These are phyloP conservation scores for Viola odorata DNA, from an alignment of 345 rosid genomes.

Conservation along the genomic window DNA sequence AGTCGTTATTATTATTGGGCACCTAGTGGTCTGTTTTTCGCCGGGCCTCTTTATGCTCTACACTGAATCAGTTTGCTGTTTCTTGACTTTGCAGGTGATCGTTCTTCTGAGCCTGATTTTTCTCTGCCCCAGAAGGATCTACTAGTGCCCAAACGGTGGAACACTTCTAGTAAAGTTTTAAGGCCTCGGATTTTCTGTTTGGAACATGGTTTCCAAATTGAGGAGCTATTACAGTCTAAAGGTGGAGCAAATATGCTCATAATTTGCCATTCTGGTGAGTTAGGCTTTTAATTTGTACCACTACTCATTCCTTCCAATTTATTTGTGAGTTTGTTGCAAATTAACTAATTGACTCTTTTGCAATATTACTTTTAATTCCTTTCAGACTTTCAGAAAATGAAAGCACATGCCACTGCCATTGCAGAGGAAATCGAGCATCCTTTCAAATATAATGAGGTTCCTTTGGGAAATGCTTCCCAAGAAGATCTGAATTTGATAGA, in stretches of 20 bases:
- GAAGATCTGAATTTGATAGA: constrained; percentile 78
- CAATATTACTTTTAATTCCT: constrained; percentile 1
- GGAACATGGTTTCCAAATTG: constrained; percentile 77
- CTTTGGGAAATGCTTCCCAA: constrained; percentile 52
- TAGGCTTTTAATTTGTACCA: not conserved
- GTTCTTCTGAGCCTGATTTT: constrained; percentile 10
- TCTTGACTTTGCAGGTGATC: constrained; percentile 25
- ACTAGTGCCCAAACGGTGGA: constrained; percentile 37
- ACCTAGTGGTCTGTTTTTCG: constrained; percentile 1
- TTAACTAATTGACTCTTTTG: not conserved
- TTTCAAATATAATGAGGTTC: constrained; percentile 60
- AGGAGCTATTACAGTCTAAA: constrained; percentile 58
- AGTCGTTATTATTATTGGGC: not conserved
- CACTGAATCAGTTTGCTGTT: constrained; percentile 9
- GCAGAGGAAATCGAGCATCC: constrained; percentile 63
- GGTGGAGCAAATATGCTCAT: constrained; percentile 81
- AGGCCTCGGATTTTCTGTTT: constrained; percentile 96
- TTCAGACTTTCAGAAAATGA: constrained; percentile 85
- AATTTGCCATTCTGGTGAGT: constrained; percentile 93
- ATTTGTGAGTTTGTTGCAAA: not conserved
- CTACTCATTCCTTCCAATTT: not conserved
- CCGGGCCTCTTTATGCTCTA: constrained; percentile 9
- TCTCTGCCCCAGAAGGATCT: constrained; percentile 27
- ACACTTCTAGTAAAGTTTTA: constrained; percentile 41
- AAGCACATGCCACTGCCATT: constrained; percentile 70